phyloP scores from a whole-genome alignment of 345 rosid genomes.

The Nephelium lappaceum region DNA sequence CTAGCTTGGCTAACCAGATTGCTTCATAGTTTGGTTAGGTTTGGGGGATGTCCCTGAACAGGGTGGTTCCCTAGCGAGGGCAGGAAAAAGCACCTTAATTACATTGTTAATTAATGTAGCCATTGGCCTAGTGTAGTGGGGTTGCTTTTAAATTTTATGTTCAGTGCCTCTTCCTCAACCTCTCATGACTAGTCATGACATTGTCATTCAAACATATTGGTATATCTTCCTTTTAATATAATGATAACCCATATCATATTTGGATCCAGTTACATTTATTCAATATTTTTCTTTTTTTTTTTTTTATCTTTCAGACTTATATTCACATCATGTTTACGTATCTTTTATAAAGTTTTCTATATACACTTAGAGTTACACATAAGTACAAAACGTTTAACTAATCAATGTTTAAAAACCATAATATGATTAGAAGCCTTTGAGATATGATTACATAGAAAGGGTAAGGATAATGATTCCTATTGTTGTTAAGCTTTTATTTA shows the following conservation, averaged over 20 bases:
- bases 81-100: background rate
- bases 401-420: no score
- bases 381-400: no score
- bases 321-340: background rate
- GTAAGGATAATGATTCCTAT: no score
- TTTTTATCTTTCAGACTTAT: background rate
- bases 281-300: no score
- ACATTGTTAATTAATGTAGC: no score
- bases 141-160: background rate
- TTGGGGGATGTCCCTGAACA: background rate
- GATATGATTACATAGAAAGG: no score
- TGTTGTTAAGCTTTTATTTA: no score
- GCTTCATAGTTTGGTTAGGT: background rate
- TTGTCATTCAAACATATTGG: background rate
- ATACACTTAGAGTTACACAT: no score
- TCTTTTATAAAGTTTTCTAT: background rate
- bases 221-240: no score
- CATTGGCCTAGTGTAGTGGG: background rate
- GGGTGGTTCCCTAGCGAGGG: background rate
- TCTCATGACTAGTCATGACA: background rate
- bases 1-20: background rate
- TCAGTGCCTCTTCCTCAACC: background rate
- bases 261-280: no score
- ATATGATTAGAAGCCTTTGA: no score
- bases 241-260: no score